phyloP scores from a whole-genome alignment of 2,329 filamentous ascomycete genomes.

The Calonectria crousiana region DNA sequence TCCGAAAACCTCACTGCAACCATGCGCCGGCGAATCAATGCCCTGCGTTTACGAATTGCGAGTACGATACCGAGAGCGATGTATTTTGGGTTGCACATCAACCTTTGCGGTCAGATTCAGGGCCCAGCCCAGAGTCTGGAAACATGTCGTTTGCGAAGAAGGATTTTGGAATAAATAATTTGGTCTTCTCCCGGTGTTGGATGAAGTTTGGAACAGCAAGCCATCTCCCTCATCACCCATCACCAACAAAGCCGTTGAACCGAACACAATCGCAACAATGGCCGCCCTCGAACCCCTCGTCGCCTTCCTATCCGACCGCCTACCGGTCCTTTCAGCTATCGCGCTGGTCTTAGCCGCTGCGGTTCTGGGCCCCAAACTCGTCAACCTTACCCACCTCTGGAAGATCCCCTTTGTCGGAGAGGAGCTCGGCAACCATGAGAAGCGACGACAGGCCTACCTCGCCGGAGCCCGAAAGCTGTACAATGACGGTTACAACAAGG shows the following conservation, averaged over 20 bases:
- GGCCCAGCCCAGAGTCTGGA: neutral
- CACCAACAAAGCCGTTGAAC: neutral
- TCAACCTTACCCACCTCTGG: neutral
- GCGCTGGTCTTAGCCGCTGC: neutral
- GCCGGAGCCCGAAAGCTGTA: constrained; percentile 26
- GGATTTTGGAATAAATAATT: neutral
- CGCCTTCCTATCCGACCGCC: neutral
- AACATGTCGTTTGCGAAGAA: neutral
- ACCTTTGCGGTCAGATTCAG: neutral
- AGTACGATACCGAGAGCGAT: constrained; percentile 24
- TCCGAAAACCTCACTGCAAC: neutral
- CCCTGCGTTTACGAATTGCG: neutral
- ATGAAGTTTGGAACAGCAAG: neutral
- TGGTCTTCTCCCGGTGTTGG: neutral
- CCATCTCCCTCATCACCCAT: neutral
- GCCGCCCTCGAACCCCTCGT: neutral
- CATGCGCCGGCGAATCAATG: neutral
- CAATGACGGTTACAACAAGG: constrained; percentile 29
- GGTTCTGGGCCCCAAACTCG: neutral
- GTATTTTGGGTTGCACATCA: neutral
- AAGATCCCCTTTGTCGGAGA: constrained; percentile 21
- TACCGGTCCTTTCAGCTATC: constrained; percentile 11
- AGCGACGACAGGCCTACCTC: constrained; percentile 30
- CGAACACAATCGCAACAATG: constrained; percentile 9
- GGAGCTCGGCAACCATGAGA: constrained; percentile 22